Conservation (phyloP, 2,329 filamentous ascomycete genomes). For the Stylonectria norvegica region DNA sequence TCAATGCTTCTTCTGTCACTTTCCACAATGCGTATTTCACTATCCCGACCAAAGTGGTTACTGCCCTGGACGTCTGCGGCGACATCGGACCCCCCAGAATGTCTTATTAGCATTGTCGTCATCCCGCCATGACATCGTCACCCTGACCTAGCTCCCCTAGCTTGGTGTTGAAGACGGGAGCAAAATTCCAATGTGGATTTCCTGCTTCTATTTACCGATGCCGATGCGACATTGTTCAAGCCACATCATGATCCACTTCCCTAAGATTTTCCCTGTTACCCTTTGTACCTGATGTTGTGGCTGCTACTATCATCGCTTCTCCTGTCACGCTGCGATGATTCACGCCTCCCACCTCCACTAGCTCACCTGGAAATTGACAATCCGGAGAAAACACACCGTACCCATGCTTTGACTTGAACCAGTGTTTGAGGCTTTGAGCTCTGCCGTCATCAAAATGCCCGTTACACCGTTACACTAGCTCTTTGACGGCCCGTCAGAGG, state of each 20-base stretch:
- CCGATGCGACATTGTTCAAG: too few species aligned
- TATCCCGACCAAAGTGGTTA: too few species aligned
- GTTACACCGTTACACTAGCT: not conserved
- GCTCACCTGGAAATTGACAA: too few species aligned
- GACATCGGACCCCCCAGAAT: slow-evolving; percentile 2
- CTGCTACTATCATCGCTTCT: not conserved
- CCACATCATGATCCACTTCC: slow-evolving; percentile 4
- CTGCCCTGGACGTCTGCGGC: too few species aligned
- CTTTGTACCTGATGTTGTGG: not conserved
- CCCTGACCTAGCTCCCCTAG: not conserved
- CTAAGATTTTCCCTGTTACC: not conserved
- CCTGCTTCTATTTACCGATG: not conserved
- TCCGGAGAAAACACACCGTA: not conserved
- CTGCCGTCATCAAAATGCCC: not conserved
- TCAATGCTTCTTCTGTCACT: too few species aligned
- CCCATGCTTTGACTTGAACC: not conserved
- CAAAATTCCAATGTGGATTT: slow-evolving; percentile 1
- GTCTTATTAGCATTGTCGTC: slow-evolving; percentile 2
- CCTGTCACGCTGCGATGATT: not conserved
- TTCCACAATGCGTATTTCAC: too few species aligned
- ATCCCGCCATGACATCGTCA: not conserved
- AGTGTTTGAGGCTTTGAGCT: too few species aligned
- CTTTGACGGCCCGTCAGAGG: not conserved
- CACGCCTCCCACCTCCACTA: not conserved
- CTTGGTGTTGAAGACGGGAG: slow-evolving; percentile 3